phyloP scores from a whole-genome alignment of 805 yeast species.

The Teunomyces tritomae region DNA sequence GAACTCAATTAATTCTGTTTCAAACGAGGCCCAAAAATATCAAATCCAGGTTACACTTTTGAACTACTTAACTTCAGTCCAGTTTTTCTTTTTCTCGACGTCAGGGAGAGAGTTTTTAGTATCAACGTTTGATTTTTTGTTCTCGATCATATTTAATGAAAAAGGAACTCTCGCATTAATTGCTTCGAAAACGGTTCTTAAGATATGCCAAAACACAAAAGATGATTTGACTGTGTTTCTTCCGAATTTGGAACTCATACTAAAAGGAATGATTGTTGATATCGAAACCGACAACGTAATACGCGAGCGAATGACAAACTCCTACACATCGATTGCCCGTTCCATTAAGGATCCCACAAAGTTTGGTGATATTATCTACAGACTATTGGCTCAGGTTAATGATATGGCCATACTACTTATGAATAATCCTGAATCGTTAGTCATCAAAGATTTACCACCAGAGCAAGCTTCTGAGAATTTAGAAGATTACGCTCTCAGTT shows the following conservation, averaged over 20 bases:
- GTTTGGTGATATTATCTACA: slow-evolving; percentile 21
- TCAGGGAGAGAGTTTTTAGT: slow-evolving; percentile 47
- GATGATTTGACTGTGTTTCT: slow-evolving; percentile 38
- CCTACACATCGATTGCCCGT: slow-evolving; percentile 63
- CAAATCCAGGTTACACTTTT: slow-evolving; percentile 41
- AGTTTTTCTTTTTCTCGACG: slow-evolving; percentile 52
- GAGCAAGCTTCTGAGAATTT: slow-evolving; percentile 14
- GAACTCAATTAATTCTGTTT: slow-evolving; percentile 7
- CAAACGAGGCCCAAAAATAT: slow-evolving; percentile 7
- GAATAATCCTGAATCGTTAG: slow-evolving; percentile 7
- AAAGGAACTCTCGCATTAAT: slow-evolving; percentile 30
- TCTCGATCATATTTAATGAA: slow-evolving; percentile 34
- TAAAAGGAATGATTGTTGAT: slow-evolving; percentile 46
- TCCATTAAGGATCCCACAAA: slow-evolving; percentile 45
- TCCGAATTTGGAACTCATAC: slow-evolving; percentile 47
- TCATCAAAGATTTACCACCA: slow-evolving; percentile 2
- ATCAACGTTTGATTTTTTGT: slow-evolving; percentile 54
- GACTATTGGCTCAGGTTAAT: slow-evolving; percentile 20
- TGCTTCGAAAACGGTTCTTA: slow-evolving; percentile 53
- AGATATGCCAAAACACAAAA: slow-evolving; percentile 56
- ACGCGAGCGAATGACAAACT: slow-evolving; percentile 57
- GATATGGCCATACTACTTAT: slow-evolving; percentile 7
- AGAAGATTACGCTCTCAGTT: slow-evolving; percentile 51
- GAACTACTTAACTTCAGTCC: slow-evolving; percentile 56
- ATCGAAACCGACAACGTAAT: slow-evolving; percentile 41